Conservation (phyloP, 1,139 yeast species). For the Suhomyces yuchorum region DNA sequence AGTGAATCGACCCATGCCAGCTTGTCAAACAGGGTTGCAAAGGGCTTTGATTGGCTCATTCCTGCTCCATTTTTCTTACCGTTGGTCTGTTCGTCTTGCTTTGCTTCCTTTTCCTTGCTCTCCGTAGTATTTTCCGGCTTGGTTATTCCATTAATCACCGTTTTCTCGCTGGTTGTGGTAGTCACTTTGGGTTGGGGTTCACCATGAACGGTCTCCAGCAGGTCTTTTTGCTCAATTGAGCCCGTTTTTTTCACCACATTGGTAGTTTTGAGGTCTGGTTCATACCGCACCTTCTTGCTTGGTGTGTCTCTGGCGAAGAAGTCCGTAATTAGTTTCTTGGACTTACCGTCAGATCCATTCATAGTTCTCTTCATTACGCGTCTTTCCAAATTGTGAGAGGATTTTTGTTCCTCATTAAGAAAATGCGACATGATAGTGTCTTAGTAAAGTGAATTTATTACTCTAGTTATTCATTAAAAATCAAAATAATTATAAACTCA, state of each 20-base stretch:
- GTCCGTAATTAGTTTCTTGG: slow-evolving; percentile 18
- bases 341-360: not conserved
- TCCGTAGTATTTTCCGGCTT: no score
- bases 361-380: not conserved
- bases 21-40: slow-evolving; percentile 34
- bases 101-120: not conserved
- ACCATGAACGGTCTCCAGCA: no score
- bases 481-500: no score
- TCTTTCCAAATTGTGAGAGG: not conserved
- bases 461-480: no score
- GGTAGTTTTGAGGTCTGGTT: not conserved
- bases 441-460: no score
- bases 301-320: slow-evolving; percentile 13
- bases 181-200: not conserved
- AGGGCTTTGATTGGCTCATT: slow-evolving; percentile 28
- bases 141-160: no score
- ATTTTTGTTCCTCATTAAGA: no score
- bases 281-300: not conserved
- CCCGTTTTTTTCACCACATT: not conserved
- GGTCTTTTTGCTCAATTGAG: no score
- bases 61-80: not conserved
- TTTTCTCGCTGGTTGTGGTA: not conserved
- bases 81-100: not conserved
- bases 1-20: slow-evolving; percentile 56
- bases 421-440: no score